Percentiles rank a stretch among this genome's conserved stretches.
These are phyloP conservation scores for Geotrichum klebahnii DNA, from an alignment of 1,139 yeast genomes.

Conservation along the genomic window DNA sequence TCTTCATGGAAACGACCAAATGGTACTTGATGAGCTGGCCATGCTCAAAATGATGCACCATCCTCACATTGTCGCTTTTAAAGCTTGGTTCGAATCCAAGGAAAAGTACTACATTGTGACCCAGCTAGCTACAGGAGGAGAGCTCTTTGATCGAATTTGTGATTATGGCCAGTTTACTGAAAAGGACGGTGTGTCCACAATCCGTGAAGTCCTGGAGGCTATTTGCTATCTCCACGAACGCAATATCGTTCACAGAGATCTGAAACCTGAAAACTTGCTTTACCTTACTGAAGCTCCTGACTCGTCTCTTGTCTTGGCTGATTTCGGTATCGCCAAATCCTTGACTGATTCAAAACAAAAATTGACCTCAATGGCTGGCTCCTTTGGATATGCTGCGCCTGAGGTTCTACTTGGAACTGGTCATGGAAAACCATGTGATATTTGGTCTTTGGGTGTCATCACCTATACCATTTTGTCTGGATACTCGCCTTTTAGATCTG, in stretches of 20 bases:
- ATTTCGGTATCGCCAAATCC: slow-evolving; percentile 86
- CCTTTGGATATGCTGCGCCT: slow-evolving; percentile 93
- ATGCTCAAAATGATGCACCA: slow-evolving; percentile 63
- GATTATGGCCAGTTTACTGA: slow-evolving; percentile 77
- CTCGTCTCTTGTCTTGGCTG: slow-evolving; percentile 77
- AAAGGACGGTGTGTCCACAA: slow-evolving; percentile 68
- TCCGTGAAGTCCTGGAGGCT: slow-evolving; percentile 69
- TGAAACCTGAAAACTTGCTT: slow-evolving; percentile 84
- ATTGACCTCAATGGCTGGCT: slow-evolving; percentile 77
- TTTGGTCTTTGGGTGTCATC: slow-evolving; percentile 90
- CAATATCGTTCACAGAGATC: slow-evolving; percentile 83
- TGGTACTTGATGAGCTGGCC: slow-evolving; percentile 71
- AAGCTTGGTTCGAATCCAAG: slow-evolving; percentile 84
- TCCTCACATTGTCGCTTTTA: slow-evolving; percentile 76
- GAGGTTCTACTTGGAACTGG: slow-evolving; percentile 74
- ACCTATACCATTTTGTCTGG: slow-evolving; percentile 89
- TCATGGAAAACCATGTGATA: slow-evolving; percentile 88
- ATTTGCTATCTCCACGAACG: slow-evolving; percentile 64
- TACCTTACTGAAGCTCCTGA: slow-evolving; percentile 54
- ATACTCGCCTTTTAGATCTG: slow-evolving; percentile 86
- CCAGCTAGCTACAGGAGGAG: slow-evolving; percentile 86
- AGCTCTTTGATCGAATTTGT: slow-evolving; percentile 77
- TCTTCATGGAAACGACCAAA: slow-evolving; percentile 65
- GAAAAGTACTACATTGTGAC: slow-evolving; percentile 46
- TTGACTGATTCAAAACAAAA: slow-evolving; percentile 58